Evolutionary conservation across 2,329 filamentous ascomycete species (phyloP).

Genomic region (Ambrosiella xylebori): DNA sequence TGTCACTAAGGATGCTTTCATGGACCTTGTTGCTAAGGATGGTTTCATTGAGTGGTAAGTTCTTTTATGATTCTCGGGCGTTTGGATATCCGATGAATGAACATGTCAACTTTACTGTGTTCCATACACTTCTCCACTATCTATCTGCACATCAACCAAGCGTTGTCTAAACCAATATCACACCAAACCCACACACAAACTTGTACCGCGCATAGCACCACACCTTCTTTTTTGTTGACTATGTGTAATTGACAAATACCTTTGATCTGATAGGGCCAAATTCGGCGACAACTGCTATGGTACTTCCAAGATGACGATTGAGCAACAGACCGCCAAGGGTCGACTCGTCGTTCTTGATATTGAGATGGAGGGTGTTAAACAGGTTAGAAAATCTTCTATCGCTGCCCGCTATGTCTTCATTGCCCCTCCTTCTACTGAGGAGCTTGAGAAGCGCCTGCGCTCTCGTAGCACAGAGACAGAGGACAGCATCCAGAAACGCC

Average conservation of each 20-base stretch:
- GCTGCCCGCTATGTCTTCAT: constrained; percentile 73
- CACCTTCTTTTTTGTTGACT: constrained; percentile 17
- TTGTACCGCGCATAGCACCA: neutral
- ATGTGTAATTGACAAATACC: neutral
- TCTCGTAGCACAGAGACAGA: constrained; percentile 66
- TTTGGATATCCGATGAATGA: neutral
- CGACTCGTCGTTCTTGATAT: constrained; percentile 77
- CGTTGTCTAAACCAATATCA: neutral
- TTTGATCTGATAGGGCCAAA: constrained; percentile 36
- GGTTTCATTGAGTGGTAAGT: constrained; percentile 55
- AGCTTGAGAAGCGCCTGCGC: constrained; percentile 56
- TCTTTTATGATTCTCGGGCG: too few species aligned
- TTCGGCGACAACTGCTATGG: constrained; percentile 82
- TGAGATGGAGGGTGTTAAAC: constrained; percentile 95
- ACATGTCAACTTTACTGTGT: too few species aligned
- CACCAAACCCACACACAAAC: neutral
- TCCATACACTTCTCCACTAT: neutral
- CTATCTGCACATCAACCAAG: neutral
- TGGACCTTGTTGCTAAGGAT: constrained; percentile 45
- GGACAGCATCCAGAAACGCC: constrained; percentile 48
- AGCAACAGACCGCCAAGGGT: constrained; percentile 53
- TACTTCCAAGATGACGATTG: constrained; percentile 63
- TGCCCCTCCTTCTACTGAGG: constrained; percentile 57
- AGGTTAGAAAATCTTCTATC: constrained; percentile 62
- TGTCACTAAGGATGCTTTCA: constrained; percentile 48